These are phyloP conservation scores for Pichia sp. DNA, from an alignment of 1,139 yeast species.

Conservation along the genomic window DNA sequence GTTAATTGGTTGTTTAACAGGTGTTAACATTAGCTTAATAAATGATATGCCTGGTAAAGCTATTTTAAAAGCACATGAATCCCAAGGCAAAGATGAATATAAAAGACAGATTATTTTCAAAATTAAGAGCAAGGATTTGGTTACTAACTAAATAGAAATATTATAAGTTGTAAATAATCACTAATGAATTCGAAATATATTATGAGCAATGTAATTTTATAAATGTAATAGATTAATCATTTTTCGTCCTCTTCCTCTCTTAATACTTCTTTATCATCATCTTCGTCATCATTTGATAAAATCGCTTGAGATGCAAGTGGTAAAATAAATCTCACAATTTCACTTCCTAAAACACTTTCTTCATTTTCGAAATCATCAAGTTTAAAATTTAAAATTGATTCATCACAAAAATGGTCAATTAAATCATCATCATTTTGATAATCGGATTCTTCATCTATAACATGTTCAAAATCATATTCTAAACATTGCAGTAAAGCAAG, in stretches of 20 bases:
- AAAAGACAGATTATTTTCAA: conserved; percentile 11
- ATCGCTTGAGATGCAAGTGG: conserved; percentile 32
- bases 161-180: no score
- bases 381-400: conserved; percentile 23
- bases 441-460: conserved; percentile 24
- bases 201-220: not conserved
- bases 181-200: not conserved
- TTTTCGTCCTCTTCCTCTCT: conserved; percentile 12
- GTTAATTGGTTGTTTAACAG: conserved; percentile 22
- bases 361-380: conserved; percentile 12
- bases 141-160: not conserved
- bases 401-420: conserved; percentile 21
- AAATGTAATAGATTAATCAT: conserved; percentile 1
- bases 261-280: no score
- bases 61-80: conserved; percentile 18
- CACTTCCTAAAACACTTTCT: conserved; percentile 19
- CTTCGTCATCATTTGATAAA: conserved; percentile 11
- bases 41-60: conserved; percentile 25
- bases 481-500: conserved; percentile 30
- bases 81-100: conserved; percentile 6
- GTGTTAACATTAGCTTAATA: conserved; percentile 18
- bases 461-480: conserved; percentile 31
- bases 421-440: conserved; percentile 24
- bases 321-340: conserved; percentile 27
- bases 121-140: conserved; percentile 4